A percentile compares a stretch with the other conserved stretches of the same genome.
These are phyloP conservation scores for Fusarium proliferatum DNA, from an alignment of 2,329 filamentous ascomycete species.

Conservation along the genomic window DNA sequence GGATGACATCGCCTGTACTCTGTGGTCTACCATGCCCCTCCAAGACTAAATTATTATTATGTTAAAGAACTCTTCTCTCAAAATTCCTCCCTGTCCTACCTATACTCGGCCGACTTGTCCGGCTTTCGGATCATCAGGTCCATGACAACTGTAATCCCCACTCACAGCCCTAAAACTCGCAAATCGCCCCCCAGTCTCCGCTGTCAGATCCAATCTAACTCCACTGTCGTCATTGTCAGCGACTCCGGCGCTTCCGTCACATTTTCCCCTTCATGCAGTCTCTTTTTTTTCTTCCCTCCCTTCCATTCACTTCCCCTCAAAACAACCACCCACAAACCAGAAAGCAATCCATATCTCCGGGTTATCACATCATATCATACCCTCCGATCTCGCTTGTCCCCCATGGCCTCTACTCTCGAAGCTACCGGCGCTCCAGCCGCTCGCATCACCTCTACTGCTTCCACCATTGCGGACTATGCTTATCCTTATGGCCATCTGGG, in stretches of 20 bases:
- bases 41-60: too few species aligned
- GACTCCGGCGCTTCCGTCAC: conserved; percentile 41
- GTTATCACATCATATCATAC: background rate
- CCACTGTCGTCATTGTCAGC: conserved; percentile 28
- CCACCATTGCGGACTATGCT: conserved; percentile 54
- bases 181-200: conserved; percentile 8
- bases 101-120: conserved; percentile 29
- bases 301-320: background rate
- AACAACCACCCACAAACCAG: background rate
- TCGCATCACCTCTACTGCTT: conserved; percentile 47
- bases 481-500: conserved; percentile 85
- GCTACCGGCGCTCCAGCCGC: conserved; percentile 40
- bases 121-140: conserved; percentile 9
- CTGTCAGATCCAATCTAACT: conserved; percentile 30
- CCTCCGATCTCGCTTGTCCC: conserved; percentile 17
- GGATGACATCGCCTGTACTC: rapidly evolving
- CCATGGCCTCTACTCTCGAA: conserved; percentile 45
- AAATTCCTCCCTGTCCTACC: background rate
- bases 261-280: conserved; percentile 21
- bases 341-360: background rate
- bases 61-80: background rate
- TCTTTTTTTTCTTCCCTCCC: conserved; percentile 8
- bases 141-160: conserved; percentile 11
- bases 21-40: too few species aligned
- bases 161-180: conserved; percentile 22